These are phyloP conservation scores for Eucalyptus erythrocorys DNA, from an alignment of 345 rosid species.

Conservation along the genomic window DNA sequence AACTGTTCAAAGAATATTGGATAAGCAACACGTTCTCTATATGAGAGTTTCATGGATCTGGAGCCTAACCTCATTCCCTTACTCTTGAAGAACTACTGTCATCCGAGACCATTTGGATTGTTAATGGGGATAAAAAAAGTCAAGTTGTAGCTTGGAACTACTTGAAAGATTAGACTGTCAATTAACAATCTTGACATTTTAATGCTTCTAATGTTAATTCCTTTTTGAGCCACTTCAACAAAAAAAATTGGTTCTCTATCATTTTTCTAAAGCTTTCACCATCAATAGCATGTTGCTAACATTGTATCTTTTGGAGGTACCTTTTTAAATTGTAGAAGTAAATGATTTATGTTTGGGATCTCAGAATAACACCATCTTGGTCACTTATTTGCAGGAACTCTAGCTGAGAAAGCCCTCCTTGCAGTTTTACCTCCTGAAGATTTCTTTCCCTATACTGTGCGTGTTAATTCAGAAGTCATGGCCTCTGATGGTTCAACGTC, in stretches of 20 bases:
- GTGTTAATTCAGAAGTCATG: slow-evolving; percentile 94
- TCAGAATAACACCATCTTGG: not conserved
- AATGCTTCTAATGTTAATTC: not conserved
- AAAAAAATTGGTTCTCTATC: not conserved
- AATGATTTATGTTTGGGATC: not conserved
- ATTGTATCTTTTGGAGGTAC: not conserved
- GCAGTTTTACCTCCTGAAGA: slow-evolving; percentile 88
- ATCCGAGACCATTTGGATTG: not conserved
- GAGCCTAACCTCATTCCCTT: not conserved
- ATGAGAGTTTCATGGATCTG: not conserved
- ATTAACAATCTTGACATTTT: not conserved
- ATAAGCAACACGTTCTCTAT: not conserved
- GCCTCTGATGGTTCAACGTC: slow-evolving; percentile 99
- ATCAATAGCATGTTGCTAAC: not conserved
- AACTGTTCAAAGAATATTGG: not conserved
- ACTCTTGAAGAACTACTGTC: not conserved
- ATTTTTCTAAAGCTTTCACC: not conserved
- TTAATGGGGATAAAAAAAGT: not conserved
- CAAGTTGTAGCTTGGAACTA: not conserved
- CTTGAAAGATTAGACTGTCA: not conserved
- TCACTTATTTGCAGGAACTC: slow-evolving; percentile 49
- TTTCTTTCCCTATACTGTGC: slow-evolving; percentile 65
- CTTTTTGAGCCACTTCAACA: not conserved
- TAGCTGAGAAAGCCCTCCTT: slow-evolving; percentile 93
- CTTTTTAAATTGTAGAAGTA: not conserved